These are phyloP conservation scores for Fragaria nilgerrensis DNA, from an alignment of 306 rosid genomes.

Conservation along the genomic window DNA sequence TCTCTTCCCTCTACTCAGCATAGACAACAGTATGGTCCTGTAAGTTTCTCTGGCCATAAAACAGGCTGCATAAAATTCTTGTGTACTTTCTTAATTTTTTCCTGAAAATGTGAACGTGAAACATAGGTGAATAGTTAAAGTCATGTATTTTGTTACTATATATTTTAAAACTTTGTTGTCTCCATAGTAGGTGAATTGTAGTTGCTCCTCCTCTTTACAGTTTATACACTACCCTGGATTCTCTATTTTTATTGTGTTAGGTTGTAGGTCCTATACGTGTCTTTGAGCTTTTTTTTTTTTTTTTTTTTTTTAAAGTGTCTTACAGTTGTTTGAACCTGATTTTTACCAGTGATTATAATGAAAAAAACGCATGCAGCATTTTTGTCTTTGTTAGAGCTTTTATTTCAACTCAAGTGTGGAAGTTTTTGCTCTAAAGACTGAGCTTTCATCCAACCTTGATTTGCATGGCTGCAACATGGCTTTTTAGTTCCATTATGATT, in stretches of 20 bases:
- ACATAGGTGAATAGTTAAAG: neutral
- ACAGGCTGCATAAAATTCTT: neutral
- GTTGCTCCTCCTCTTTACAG: neutral
- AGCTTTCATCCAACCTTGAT: neutral
- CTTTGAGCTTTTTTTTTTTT: neutral
- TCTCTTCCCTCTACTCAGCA: constrained; percentile 93
- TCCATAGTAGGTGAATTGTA: neutral
- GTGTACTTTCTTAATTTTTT: neutral
- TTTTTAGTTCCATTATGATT: neutral
- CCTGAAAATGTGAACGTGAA: neutral
- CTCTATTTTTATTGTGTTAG: neutral
- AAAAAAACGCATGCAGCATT: neutral
- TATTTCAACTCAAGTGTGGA: neutral
- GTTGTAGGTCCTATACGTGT: neutral
- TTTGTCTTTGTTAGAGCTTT: neutral
- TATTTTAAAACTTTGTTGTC: neutral
- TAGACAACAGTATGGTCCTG: constrained; percentile 98
- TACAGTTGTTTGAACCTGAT: neutral
- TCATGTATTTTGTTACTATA: neutral
- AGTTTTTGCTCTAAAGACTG: neutral
- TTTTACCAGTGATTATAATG: neutral
- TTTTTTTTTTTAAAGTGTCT: neutral
- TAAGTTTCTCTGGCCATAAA: constrained; percentile 49
- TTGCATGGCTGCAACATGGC: constrained; percentile 3
- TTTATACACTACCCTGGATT: neutral